Conservation (phyloP, 345 rosid species). For the Euphorbia pulcherrima region DNA sequence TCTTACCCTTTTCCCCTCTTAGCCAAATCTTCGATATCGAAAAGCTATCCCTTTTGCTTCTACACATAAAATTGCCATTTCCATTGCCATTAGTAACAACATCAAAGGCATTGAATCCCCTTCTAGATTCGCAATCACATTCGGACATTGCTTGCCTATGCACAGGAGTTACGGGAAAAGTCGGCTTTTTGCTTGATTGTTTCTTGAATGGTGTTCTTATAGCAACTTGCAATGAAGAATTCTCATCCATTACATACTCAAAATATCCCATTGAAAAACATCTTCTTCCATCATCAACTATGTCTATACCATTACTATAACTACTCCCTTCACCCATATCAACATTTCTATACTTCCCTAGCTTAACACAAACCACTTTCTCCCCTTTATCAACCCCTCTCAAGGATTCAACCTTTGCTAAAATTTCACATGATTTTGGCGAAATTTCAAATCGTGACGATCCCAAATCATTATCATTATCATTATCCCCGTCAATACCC, state of each 20-base stretch:
- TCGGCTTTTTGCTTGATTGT: constrained; percentile 45
- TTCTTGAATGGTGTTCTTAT: constrained; percentile 60
- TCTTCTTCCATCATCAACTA: constrained; percentile 64
- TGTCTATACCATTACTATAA: constrained; percentile 35
- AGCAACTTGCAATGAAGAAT: constrained; percentile 67
- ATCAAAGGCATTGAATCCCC: constrained; percentile 46
- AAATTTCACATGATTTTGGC: constrained; percentile 35
- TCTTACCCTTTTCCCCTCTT: constrained; percentile 57
- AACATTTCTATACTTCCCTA: constrained; percentile 73
- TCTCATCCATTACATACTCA: constrained; percentile 87
- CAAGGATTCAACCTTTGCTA: constrained; percentile 26
- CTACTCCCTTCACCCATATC: constrained; percentile 58
- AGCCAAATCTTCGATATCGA: constrained; percentile 91
- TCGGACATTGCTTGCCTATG: constrained; percentile 66
- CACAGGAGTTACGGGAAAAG: constrained; percentile 51
- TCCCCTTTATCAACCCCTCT: constrained; percentile 42
- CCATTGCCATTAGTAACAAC: constrained; percentile 10
- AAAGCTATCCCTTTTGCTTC: constrained; percentile 60
- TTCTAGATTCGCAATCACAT: constrained; percentile 59
- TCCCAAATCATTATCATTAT: constrained; percentile 46
- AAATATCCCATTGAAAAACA: constrained; percentile 95
- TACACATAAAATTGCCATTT: constrained; percentile 24
- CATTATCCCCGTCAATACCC: constrained; percentile 30
- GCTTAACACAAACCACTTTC: constrained; percentile 76
- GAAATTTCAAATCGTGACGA: constrained; percentile 39